A percentile compares a stretch with the other conserved stretches of the same genome.
Conservation (phyloP, 345 rosid species). For the Linum trigynum region DNA sequence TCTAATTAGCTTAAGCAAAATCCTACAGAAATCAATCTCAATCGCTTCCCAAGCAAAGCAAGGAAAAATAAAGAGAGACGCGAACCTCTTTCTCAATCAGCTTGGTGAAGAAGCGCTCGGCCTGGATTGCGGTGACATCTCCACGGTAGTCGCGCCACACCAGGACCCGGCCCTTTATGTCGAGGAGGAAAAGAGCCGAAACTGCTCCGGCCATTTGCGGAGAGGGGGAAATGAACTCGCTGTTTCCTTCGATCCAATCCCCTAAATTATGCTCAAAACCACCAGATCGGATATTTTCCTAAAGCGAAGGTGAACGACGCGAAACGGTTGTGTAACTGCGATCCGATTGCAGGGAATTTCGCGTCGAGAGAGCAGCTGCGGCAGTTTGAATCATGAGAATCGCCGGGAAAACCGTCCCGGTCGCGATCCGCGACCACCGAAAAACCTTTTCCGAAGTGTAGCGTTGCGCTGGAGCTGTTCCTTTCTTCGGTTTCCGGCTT, state of each 20-base stretch:
- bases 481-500: no score
- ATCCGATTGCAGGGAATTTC: no score
- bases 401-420: no score
- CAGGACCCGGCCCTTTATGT: conserved; percentile 86
- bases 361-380: no score
- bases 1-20: neutral
- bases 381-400: no score
- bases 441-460: no score
- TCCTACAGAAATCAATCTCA: no score
- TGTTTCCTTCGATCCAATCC: neutral
- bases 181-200: conserved; percentile 84
- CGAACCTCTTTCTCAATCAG: conserved; percentile 90
- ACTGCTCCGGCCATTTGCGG: conserved; percentile 74
- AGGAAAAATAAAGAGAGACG: neutral
- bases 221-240: neutral
- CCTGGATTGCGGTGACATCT: conserved; percentile 75
- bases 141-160: conserved; percentile 98
- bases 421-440: no score
- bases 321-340: no score
- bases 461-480: no score
- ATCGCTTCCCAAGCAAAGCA: neutral
- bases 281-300: no score
- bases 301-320: no score
- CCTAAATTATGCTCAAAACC: neutral
- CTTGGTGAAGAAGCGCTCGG: conserved; percentile 91